Conservation (phyloP, 768 basidiomycete species). For the Hypholoma fasciculare region DNA sequence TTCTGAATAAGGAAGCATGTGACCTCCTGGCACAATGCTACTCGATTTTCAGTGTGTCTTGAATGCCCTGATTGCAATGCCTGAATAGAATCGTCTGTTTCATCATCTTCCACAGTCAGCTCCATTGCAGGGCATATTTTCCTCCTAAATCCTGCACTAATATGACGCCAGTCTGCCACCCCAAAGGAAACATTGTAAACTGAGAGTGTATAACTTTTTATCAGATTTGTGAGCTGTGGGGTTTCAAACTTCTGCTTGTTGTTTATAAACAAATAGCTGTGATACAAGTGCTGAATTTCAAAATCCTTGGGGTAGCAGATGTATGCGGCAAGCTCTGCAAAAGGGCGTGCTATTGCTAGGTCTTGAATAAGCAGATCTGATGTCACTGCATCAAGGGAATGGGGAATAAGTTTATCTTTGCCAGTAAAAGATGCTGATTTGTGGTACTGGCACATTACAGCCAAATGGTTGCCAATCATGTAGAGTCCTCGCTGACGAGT, state of each 20-base stretch:
- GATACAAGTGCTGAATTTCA: not conserved
- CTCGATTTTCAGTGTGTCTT: conserved; percentile 18
- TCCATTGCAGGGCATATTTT: conserved; percentile 10
- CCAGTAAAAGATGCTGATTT: conserved; percentile 16
- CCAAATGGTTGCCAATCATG: conserved; percentile 14
- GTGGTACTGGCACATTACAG: conserved; percentile 16
- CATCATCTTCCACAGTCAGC: not conserved
- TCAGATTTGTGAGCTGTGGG: not conserved
- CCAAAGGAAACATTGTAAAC: not conserved
- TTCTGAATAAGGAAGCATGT: conserved; percentile 10
- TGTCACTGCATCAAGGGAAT: conserved; percentile 20
- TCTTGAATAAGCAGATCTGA: conserved; percentile 26
- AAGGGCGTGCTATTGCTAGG: conserved; percentile 18
- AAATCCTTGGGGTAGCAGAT: not conserved
- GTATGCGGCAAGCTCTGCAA: conserved; percentile 7
- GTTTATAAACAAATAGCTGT: conserved; percentile 14
- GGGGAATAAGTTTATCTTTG: conserved; percentile 26
- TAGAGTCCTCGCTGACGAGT: conserved; percentile 10
- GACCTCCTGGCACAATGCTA: conserved; percentile 23
- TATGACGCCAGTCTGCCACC: conserved; percentile 15
- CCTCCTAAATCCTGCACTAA: conserved; percentile 20
- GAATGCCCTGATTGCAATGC: conserved; percentile 27
- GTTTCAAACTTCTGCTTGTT: conserved; percentile 5
- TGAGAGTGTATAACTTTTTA: not conserved
- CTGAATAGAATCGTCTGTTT: conserved; percentile 13